Evolutionary conservation across 371 early-diverging fungal genomes (phyloP), one percentile per base, ranked within the genome.

Genomic region (Funneliformis caledonium): DNA sequence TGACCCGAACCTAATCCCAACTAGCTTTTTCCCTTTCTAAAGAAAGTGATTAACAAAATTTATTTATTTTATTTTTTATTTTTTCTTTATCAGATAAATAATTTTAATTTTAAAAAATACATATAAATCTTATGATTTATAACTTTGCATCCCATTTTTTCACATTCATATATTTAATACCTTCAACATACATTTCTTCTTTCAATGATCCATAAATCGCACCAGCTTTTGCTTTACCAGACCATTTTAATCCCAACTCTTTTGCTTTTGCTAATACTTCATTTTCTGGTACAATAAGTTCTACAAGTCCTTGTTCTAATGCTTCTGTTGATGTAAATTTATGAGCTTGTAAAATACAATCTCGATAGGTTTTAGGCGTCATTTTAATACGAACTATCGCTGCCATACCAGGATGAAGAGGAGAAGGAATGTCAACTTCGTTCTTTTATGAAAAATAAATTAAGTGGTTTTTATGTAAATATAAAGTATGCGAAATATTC

Each of bases 391-490:
- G 88, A 42, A 94, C 82, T 19, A 95, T 78, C 2, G 91, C 88
- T 0, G 89, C 88, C 95, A 95, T 94, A 10, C 94, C 95, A n/a
- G 93, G 89, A 22, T 90, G 83, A 26, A 95, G 83, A 45, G 93
- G 88, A 26, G 90, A 84, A 47, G 92, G 92, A 69, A 95, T 86
- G 82, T 95, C 95, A 6, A 96, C 89, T 87, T 95, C 96, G 83
- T 94, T 94, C 93, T 90, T 45, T 26, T 31, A 22, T 59, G 48
- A 50, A 59, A n/a, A 61, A 73, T 7, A 11, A 67, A 60, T 61
- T 56, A 11, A 69, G n/a, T 10, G 2, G 43, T 42, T 19, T 16
- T 6, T 43, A 45, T 16, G 37, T 43, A 19, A 69, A 43, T 5
- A n/a, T 33, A 16, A 69, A 42, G 26, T n/a, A 43, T n/a, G 12